Conservation (phyloP, 2,329 filamentous ascomycete species). For the Colletotrichum lupini region DNA sequence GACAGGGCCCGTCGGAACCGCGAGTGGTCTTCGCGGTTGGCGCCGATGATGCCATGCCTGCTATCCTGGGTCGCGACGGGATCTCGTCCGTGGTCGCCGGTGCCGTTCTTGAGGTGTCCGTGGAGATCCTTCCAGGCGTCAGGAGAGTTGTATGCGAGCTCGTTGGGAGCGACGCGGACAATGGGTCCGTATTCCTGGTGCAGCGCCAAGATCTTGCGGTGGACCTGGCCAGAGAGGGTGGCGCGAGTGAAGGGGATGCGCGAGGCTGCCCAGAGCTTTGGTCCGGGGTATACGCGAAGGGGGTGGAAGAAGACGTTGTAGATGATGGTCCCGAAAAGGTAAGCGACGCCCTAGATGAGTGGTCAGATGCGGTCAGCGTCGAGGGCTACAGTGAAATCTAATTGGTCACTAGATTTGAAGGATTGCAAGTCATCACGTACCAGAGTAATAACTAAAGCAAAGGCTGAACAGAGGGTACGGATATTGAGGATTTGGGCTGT, state of each 20-base stretch:
- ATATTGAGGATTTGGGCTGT: not conserved
- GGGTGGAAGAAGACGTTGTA: conserved; percentile 23
- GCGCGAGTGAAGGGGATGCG: not conserved
- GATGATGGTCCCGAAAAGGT: not conserved
- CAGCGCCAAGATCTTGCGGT: conserved; percentile 42
- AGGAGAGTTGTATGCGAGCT: conserved; percentile 55
- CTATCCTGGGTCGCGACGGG: not conserved
- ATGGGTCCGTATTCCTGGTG: conserved; percentile 55
- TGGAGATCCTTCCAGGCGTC: conserved; percentile 54
- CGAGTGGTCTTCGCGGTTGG: conserved; percentile 35
- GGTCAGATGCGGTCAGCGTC: not conserved
- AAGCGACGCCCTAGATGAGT: not conserved
- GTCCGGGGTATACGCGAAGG: conserved; percentile 20
- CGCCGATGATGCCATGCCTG: conserved; percentile 34
- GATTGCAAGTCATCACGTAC: not conserved
- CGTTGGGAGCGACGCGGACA: conserved; percentile 57
- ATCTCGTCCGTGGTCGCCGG: conserved; percentile 10
- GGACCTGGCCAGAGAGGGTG: conserved; percentile 11
- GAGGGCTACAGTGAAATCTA: too few species aligned
- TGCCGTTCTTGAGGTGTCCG: conserved; percentile 38
- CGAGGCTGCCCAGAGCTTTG: conserved; percentile 26
- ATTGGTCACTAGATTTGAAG: not conserved
- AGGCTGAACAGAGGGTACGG: not conserved
- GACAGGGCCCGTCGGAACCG: conserved; percentile 38
- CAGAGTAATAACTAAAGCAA: not conserved